Percentiles rank a stretch among this genome's conserved stretches.
phyloP scores from a whole-genome alignment of 768 basidiomycete genomes.

The Amanita exitialis region DNA sequence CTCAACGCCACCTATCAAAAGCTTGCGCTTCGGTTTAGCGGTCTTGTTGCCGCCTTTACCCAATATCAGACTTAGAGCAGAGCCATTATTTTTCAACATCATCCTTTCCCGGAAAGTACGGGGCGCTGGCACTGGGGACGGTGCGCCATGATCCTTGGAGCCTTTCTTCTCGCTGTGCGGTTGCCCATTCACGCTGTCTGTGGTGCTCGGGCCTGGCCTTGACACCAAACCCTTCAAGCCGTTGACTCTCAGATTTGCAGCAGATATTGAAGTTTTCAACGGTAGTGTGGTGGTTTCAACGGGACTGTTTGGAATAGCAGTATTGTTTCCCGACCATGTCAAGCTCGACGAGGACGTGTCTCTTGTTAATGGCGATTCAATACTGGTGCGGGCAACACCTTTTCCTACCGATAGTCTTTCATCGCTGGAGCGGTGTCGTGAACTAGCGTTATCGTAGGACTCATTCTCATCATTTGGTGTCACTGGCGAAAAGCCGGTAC shows the following conservation, averaged over 20 bases:
- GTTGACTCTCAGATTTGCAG: neutral
- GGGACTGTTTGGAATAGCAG: neutral
- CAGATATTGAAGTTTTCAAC: neutral
- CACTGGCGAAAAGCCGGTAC: conserved; percentile 1
- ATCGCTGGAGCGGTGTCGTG: neutral
- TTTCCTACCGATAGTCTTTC: neutral
- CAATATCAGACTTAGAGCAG: conserved; percentile 2
- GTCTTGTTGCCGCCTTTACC: conserved; percentile 1
- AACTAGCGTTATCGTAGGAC: neutral
- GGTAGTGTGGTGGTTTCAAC: neutral
- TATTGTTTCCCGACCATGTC: neutral
- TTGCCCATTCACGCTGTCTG: neutral
- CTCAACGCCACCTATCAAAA: conserved; percentile 4
- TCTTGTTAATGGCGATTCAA: neutral
- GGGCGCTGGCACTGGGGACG: neutral
- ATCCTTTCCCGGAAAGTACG: conserved; percentile 3
- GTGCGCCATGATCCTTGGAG: neutral
- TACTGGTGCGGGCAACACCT: neutral
- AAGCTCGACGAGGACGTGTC: conserved; percentile 1
- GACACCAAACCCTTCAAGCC: conserved; percentile 2
- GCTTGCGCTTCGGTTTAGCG: conserved; percentile 1
- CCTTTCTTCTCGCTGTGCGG: neutral
- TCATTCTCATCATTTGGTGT: conserved; percentile 2
- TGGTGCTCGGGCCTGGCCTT: neutral
- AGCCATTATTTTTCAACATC: conserved; percentile 5